Evolutionary conservation across 192 early-diverging fungal genomes (phyloP).

Genomic region (Coemansia sp.): DNA sequence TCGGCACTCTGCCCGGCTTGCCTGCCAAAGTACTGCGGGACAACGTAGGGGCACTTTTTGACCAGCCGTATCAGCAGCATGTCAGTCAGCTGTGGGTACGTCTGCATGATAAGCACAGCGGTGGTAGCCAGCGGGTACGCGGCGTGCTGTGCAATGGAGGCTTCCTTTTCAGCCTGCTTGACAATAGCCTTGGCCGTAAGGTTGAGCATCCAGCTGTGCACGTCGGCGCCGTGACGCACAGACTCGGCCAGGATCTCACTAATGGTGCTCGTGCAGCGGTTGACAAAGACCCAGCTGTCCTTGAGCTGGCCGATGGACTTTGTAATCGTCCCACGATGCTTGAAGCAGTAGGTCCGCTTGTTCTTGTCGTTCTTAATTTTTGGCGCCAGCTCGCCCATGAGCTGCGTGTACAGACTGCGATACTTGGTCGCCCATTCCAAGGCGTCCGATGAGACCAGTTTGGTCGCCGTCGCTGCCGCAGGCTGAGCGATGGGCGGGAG

Average conservation of each 20-base stretch:
- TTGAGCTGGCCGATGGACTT: conserved; percentile 48
- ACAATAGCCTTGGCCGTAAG: conserved; percentile 43
- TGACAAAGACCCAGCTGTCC: conserved; percentile 40
- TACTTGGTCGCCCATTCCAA: conserved; percentile 37
- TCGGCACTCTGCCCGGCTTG: conserved; percentile 15
- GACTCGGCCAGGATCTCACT: conserved; percentile 13
- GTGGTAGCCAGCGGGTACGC: conserved; percentile 41
- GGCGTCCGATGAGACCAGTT: conserved; percentile 10
- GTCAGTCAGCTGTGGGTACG: conserved; percentile 23
- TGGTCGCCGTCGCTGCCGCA: background rate
- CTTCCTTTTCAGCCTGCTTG: conserved; percentile 47
- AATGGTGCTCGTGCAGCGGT: conserved; percentile 19
- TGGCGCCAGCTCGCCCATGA: conserved; percentile 25
- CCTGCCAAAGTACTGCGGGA: conserved; percentile 28
- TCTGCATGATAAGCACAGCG: conserved; percentile 28
- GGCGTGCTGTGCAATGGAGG: conserved; percentile 20
- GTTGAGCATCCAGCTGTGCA: conserved; percentile 45
- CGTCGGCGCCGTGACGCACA: conserved; percentile 8
- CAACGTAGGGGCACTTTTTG: conserved; percentile 48
- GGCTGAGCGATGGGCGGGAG: background rate
- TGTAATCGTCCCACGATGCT: conserved; percentile 36
- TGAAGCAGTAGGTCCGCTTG: conserved; percentile 27
- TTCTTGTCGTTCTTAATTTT: conserved; percentile 12
- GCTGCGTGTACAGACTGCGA: conserved; percentile 22
- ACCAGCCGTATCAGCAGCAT: conserved; percentile 43